Evolutionary conservation across 1,284 basidiomycete species (phyloP).

Genomic region (Somion occarium): DNA sequence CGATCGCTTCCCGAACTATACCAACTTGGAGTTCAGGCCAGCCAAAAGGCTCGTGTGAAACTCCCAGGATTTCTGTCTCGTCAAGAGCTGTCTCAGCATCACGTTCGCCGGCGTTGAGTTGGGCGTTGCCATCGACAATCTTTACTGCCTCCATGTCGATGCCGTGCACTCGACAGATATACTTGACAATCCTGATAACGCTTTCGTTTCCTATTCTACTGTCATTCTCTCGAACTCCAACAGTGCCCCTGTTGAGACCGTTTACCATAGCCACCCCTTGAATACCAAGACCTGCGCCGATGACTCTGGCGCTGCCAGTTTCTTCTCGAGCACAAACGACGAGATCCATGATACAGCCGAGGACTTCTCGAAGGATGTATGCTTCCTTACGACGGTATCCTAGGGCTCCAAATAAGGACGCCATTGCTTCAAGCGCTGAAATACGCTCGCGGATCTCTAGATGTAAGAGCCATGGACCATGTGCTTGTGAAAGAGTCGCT

Average conservation of each 20-base stretch:
- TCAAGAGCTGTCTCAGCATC: conserved; percentile 23
- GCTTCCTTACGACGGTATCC: conserved; percentile 85
- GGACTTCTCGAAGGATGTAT: conserved; percentile 77
- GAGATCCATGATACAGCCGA: conserved; percentile 76
- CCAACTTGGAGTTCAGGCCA: conserved; percentile 94
- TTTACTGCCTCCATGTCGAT: conserved; percentile 69
- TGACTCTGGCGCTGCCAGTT: conserved; percentile 31
- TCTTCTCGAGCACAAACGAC: conserved; percentile 77
- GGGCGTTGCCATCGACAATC: conserved; percentile 29
- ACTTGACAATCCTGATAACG: conserved; percentile 65
- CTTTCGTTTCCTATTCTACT: conserved; percentile 75
- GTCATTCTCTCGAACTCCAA: conserved; percentile 70
- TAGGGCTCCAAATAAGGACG: conserved; percentile 71
- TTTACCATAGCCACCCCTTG: conserved; percentile 30
- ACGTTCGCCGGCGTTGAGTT: conserved; percentile 7
- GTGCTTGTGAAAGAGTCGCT: conserved; percentile 57
- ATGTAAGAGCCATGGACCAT: conserved; percentile 84
- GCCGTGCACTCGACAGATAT: conserved; percentile 75
- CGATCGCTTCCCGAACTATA: conserved; percentile 85
- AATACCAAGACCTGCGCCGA: conserved; percentile 42
- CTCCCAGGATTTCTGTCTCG: conserved; percentile 31
- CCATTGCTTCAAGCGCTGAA: conserved; percentile 61
- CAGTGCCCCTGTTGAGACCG: conserved; percentile 38
- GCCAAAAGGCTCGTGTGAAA: conserved; percentile 59
- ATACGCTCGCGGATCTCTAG: conserved; percentile 75